Evolutionary conservation across 2,329 filamentous ascomycete species (phyloP), one percentile per base, ranked within the genome.

Genomic region (Colletotrichum tofieldiae): DNA sequence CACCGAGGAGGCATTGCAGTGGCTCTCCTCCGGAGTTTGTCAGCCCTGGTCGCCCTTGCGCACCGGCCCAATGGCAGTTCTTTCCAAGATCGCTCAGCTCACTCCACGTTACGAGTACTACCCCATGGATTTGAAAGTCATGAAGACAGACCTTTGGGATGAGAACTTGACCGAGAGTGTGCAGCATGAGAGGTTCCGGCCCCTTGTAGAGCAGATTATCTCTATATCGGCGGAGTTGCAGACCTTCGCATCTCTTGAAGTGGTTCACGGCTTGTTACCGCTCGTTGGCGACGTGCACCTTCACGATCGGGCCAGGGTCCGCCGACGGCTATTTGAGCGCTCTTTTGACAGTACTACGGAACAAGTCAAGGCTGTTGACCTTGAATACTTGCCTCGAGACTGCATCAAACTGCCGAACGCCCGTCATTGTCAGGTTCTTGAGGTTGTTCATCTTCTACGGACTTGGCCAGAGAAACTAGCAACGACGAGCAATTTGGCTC

Each of bases 1-100:
- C 0, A 86, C 85, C 0, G 91, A 93, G 75, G 90, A 92, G 77
- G 86, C 89, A 0, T 71, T 90, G 0, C 78, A 83, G 2, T 84
- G 83, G 37, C 79, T 93, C 0, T 75, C 78, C 3, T 88, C 89
- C 0, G 88, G 86, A 0, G 78, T 80, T 1, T 87, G 85, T 43
- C 86, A 88, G 43, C 87, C 88, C 0, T 90, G 87, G 87, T 76
- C 67, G 0, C 80, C 83, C 0, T 55, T 86, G 1, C 51, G 47
- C 0, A 5, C 23, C 1, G 41, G 37, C 0, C 0, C 1, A 0
- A 1, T 14, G 0, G 52, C 62, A 0, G 41, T 71, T 0, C 70
- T 83, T 0, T 1, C 52, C 0, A 69, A 63, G 2, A 76, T 83
- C 14, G 70, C 74, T 0, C 35, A 32, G 77, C 45, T 88, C 60